Evolutionary conservation across 2,329 filamentous ascomycete genomes (phyloP), one percentile per base, ranked within the genome.

Genomic region (Ascocoryne sarcoides): DNA sequence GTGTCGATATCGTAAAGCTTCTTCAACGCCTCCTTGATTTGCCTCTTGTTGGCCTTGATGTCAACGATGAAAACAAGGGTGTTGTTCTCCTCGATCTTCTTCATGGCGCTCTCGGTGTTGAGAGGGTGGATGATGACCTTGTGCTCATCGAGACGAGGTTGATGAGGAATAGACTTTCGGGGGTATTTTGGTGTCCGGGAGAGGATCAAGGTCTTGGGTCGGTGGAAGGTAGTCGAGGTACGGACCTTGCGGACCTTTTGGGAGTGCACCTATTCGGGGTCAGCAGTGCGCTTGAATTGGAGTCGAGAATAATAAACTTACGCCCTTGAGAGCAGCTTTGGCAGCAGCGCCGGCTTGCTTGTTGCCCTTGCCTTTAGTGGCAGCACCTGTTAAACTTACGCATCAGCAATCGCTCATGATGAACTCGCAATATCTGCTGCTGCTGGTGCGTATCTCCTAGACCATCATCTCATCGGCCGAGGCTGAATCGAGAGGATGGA

Each of bases 81-180:
- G 81, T 98, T 98, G 82, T 98, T 89, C 84, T 98, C 92, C 79
- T 98, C 92, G 60, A 98, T 95, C 84, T 95, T 95, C 87, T 98
- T 98, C 90, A 98, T 96, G 63, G 93, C 92, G 64, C 84, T 92
- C 84, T 98, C 92, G 48, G 92, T 98, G 83, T 98, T 98, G 65
- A 98, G 79, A 56, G 92, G 92, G 81, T 95, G 87, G 65, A 96
- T 76, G 68, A 98, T 84, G 67, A 96, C 77, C 82, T 94, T 95
- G 79, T 89, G 85, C 73, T 90, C 85, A 73, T 98, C 92, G 62
- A 98, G 85, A 60, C 88, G 84, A 59, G 89, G 83, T 65, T 79
- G 77, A 68, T 90, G 83, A 61, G 85, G 82, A 66, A 98, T 79
- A 57, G 87, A 89, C 78, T 92, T 94, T 75, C 90, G 88, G 57